A percentile compares a stretch with the other conserved stretches of the same genome.
phyloP scores from a whole-genome alignment of 202 grass and related monocot species.

The Hordeum pubiflorum region DNA sequence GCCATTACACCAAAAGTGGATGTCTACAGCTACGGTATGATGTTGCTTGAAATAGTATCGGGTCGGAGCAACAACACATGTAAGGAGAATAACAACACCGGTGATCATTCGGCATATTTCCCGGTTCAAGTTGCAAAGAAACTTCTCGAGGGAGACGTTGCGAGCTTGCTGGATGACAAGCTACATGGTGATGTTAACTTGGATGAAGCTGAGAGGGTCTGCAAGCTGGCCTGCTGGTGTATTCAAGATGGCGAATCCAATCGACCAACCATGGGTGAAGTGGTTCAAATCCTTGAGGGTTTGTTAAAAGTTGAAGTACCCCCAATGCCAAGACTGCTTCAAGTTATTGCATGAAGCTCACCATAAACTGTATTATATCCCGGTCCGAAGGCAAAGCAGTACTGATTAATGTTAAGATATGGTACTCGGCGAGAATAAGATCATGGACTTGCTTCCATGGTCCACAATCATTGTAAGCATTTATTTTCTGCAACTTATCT shows the following conservation, averaged over 20 bases:
- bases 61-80: not conserved
- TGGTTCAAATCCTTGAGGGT: constrained; percentile 32
- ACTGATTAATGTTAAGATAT: not conserved
- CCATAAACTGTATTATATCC: not conserved
- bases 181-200: constrained; percentile 7
- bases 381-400: not conserved
- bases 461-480: not conserved
- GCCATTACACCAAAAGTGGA: constrained; percentile 15
- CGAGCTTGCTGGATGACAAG: constrained; percentile 19
- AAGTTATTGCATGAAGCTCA: not conserved
- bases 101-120: not conserved
- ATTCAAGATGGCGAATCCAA: constrained; percentile 26
- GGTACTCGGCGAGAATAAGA: not conserved
- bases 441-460: not conserved
- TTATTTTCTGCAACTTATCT: not conserved
- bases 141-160: not conserved
- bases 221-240: constrained; percentile 43
- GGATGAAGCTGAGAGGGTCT: constrained; percentile 22
- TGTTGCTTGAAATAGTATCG: constrained; percentile 12
- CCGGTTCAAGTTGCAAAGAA: constrained; percentile 3
- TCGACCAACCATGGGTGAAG: constrained; percentile 33
- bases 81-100: not conserved
- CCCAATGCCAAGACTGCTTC: constrained; percentile 18
- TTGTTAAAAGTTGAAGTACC: constrained; percentile 23
- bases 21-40: constrained; percentile 14